phyloP scores from a whole-genome alignment of 495 filamentous ascomycete species.

The Xylaria sp. region DNA sequence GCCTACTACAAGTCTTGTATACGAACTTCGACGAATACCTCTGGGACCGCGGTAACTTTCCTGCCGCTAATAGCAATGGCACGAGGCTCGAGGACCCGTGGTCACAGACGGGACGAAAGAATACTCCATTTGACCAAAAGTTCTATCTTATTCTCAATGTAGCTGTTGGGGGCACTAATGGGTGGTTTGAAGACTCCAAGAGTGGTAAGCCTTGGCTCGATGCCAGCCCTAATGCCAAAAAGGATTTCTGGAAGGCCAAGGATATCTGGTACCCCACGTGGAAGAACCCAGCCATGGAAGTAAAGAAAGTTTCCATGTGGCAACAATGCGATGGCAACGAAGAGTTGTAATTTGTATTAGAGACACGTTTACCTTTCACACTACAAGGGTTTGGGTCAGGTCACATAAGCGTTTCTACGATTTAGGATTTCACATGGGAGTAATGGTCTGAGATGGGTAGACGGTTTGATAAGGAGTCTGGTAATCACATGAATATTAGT shows the following conservation, averaged over 20 bases:
- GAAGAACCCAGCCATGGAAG: slow-evolving; percentile 70
- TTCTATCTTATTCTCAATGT: slow-evolving; percentile 87
- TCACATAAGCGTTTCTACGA: slow-evolving; percentile 22
- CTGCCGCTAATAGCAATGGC: slow-evolving; percentile 70
- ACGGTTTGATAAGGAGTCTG: slow-evolving; percentile 14
- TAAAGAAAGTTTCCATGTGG: slow-evolving; percentile 81
- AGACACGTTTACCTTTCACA: neutral
- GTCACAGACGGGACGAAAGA: slow-evolving; percentile 64
- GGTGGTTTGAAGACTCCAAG: slow-evolving; percentile 78
- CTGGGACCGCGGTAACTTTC: slow-evolving; percentile 79
- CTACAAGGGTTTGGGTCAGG: neutral
- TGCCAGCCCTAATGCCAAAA: slow-evolving; percentile 64
- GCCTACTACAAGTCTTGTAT: slow-evolving; percentile 80
- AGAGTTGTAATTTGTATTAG: slow-evolving; percentile 41
- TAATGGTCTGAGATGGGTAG: slow-evolving; percentile 18
- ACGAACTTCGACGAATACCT: slow-evolving; percentile 74
- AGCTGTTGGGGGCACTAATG: slow-evolving; percentile 82
- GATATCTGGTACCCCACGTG: slow-evolving; percentile 79
- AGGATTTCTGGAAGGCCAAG: slow-evolving; percentile 75
- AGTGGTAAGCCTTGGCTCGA: slow-evolving; percentile 84
- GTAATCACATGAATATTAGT: slow-evolving; percentile 20
- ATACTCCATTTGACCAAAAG: slow-evolving; percentile 79
- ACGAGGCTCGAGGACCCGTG: slow-evolving; percentile 71
- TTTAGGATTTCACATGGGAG: slow-evolving; percentile 20
- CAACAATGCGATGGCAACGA: slow-evolving; percentile 71